These are phyloP conservation scores for Asclepias syriaca DNA, from an alignment of 257 asterid species.

Conservation along the genomic window DNA sequence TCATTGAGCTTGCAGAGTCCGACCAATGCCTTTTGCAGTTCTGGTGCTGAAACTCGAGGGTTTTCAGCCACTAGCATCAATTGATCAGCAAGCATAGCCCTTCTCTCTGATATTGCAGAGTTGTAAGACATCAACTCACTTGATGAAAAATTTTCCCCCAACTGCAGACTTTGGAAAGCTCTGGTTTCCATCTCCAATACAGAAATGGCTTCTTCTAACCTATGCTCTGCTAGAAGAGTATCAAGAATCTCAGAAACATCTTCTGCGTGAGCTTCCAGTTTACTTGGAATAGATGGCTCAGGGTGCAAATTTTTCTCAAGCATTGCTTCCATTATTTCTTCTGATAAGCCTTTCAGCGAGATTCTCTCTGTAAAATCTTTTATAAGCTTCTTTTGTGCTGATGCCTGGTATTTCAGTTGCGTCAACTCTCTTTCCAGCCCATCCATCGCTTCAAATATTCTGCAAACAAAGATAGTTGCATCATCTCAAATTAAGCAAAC, in stretches of 20 bases:
- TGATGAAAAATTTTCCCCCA: constrained; percentile 27
- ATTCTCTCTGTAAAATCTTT: constrained; percentile 26
- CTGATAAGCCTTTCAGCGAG: constrained; percentile 29
- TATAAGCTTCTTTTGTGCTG: constrained; percentile 42
- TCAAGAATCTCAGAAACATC: constrained; percentile 55
- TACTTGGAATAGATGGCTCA: constrained; percentile 28
- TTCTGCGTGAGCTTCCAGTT: constrained; percentile 44
- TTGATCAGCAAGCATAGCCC: constrained; percentile 38
- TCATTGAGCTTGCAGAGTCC: constrained; percentile 57
- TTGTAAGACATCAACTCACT: constrained; percentile 40
- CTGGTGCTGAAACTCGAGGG: constrained; percentile 54
- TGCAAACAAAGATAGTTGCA: constrained; percentile 18
- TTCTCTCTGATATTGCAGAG: constrained; percentile 47
- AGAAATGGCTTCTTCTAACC: constrained; percentile 56
- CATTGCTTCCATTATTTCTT: constrained; percentile 33
- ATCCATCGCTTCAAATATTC: constrained; percentile 57
- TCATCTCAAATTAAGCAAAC: background rate
- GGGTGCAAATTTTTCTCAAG: constrained; percentile 28
- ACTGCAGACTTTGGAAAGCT: constrained; percentile 26
- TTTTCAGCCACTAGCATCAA: constrained; percentile 39
- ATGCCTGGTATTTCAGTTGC: constrained; percentile 49
- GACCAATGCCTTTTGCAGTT: constrained; percentile 56
- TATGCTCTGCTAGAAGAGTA: constrained; percentile 50
- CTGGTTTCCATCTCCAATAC: constrained; percentile 54
- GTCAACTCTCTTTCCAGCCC: constrained; percentile 40